Evolutionary conservation across 495 filamentous ascomycete species (phyloP).

Genomic region (Penicillium lividum): DNA sequence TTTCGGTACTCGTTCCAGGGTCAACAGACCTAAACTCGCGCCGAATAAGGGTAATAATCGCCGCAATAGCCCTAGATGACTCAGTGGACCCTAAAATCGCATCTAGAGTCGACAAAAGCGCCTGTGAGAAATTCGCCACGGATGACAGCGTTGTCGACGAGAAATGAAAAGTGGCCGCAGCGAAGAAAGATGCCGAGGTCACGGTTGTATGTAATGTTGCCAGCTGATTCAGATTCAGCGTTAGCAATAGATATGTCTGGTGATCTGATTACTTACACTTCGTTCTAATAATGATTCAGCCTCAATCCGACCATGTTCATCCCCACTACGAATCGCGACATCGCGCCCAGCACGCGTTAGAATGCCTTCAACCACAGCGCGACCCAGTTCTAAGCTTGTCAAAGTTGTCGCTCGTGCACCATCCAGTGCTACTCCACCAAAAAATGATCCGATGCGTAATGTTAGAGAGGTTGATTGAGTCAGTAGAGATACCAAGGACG

Average conservation of each 20-base stretch:
- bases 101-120: conserved; percentile 67
- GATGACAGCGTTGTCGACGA: conserved; percentile 63
- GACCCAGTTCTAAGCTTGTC: conserved; percentile 67
- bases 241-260: conserved; percentile 6
- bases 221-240: conserved; percentile 34
- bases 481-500: conserved; percentile 67
- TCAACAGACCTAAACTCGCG: conserved; percentile 70
- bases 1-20: conserved; percentile 57
- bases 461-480: conserved; percentile 70
- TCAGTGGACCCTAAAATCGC: conserved; percentile 77
- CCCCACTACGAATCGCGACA: conserved; percentile 55
- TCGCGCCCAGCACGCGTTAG: conserved; percentile 69
- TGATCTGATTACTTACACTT: conserved; percentile 42
- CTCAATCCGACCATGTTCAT: conserved; percentile 58
- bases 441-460: conserved; percentile 66
- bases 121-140: conserved; percentile 62
- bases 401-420: conserved; percentile 68
- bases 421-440: conserved; percentile 65
- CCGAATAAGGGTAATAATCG: conserved; percentile 72
- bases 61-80: conserved; percentile 75
- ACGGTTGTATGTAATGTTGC: conserved; percentile 63
- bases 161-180: conserved; percentile 70
- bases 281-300: conserved; percentile 63
- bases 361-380: conserved; percentile 66
- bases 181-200: conserved; percentile 64